phyloP scores from a whole-genome alignment of 2,329 filamentous ascomycete genomes.

The Colletotrichum lini region DNA sequence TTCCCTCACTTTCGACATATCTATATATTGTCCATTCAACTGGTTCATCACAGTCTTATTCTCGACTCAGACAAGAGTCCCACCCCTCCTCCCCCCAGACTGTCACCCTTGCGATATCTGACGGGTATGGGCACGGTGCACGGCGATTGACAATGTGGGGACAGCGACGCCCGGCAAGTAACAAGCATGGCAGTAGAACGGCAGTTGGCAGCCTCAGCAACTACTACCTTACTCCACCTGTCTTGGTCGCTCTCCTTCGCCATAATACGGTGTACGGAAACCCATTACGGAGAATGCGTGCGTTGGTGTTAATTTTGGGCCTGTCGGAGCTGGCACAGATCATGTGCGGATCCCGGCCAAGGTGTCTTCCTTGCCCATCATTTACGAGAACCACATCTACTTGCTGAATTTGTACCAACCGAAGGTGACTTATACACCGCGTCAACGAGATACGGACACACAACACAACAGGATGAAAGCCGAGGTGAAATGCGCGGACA shows the following conservation, averaged over 20 bases:
- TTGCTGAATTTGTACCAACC: not conserved
- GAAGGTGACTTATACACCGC: not conserved
- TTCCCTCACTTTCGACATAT: not conserved
- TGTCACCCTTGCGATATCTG: slow-evolving; percentile 12
- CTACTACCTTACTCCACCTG: slow-evolving; percentile 1
- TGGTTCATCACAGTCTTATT: not conserved
- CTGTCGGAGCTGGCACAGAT: slow-evolving; percentile 11
- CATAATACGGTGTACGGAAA: not conserved
- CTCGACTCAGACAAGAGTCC: not conserved
- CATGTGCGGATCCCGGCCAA: slow-evolving; percentile 6
- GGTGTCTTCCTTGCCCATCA: slow-evolving; percentile 5
- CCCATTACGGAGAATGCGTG: not conserved
- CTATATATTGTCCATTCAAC: not conserved
- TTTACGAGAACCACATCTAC: slow-evolving; percentile 6
- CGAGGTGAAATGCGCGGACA: not conserved
- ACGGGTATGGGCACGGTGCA: slow-evolving; percentile 32
- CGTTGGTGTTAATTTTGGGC: not conserved
- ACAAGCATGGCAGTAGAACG: slow-evolving; percentile 28
- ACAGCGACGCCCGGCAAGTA: slow-evolving; percentile 23
- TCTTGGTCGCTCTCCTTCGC: not conserved
- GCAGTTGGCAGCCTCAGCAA: slow-evolving; percentile 30
- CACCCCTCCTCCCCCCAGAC: not conserved
- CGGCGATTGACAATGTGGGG: slow-evolving; percentile 33
- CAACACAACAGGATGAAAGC: not conserved
- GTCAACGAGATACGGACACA: not conserved